Evolutionary conservation across 2,329 filamentous ascomycete genomes (phyloP), one percentile per base, ranked within the genome.

Genomic region (Colletotrichum liriopes): DNA sequence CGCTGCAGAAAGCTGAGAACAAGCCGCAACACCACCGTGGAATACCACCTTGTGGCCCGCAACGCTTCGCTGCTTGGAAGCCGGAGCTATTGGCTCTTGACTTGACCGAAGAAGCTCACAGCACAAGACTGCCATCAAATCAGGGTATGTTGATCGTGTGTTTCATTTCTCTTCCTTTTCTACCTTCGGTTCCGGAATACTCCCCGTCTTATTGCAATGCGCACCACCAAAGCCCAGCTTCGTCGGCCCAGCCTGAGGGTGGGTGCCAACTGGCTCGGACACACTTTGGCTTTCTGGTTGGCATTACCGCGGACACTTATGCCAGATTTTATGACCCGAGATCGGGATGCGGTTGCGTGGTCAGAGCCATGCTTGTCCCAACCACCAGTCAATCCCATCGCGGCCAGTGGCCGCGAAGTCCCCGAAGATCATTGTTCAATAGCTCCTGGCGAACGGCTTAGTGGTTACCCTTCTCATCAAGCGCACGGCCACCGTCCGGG

Each of bases 361-460:
- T 66, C 73, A 67, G 43, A 62, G 71, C 67, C 67, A 74, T 71
- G 71, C 71, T 64, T 66, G 73, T 64, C 72, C 60, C 62, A 20
- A 18, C 43, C 60, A 43, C 64, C 59, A 54, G 41, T 11, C 66
- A 65, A 65, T 61, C 47, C 43, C 54, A 43, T 54, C 52, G 52
- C 45, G 63, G 66, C 59, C 63, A 56, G 62, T 71, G 60, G 55
- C 65, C 72, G 60, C 71, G 52, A 71, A 74, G 73, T 56, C 29
- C 64, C 59, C 71, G 67, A 73, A 58, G 71, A 71, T 62, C 65
- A 72, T 59, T 72, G 65, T 60, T 69, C 65, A 59, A 72, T 69
- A 55, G 69, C 69, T 69, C 45, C 65, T 59, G 69, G 59, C 65
- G 65, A 69, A 69, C 47, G 59, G 65, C 59, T 60, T 69, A 60